Percentiles rank a stretch among this genome's conserved stretches.
Evolutionary conservation across 805 yeast genomes (phyloP).

Genomic region (Myxozyma vanderwaltii): DNA sequence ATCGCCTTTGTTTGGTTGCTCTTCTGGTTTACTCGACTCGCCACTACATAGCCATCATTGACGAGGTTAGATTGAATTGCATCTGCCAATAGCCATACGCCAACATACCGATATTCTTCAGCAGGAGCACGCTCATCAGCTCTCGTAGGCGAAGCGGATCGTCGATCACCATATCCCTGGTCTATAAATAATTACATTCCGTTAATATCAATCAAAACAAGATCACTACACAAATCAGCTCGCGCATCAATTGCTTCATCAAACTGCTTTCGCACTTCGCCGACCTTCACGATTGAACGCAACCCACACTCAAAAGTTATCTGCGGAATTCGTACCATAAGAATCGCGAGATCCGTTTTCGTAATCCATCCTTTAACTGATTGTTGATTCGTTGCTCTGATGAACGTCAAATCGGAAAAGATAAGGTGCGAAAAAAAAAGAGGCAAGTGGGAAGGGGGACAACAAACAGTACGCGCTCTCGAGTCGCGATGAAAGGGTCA

Average conservation of each 20-base stretch:
- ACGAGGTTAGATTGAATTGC: no score
- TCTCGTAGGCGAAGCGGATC: slow-evolving; percentile 29
- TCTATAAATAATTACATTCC: slow-evolving; percentile 11
- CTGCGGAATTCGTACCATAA: slow-evolving; percentile 19
- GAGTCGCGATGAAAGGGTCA: neutral
- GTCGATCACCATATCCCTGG: slow-evolving; percentile 27
- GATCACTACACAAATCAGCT: no score
- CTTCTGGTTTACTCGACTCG: slow-evolving; percentile 17
- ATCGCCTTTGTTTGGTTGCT: slow-evolving; percentile 39
- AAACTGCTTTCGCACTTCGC: no score
- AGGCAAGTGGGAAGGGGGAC: no score
- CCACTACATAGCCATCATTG: no score
- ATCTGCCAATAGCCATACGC: neutral
- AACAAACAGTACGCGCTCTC: no score
- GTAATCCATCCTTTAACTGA: slow-evolving; percentile 21
- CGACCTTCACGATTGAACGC: no score
- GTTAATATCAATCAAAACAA: no score
- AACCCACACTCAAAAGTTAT: neutral
- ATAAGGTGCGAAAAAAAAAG: no score
- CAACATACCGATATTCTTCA: slow-evolving; percentile 12
- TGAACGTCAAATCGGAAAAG: no score
- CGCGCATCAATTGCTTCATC: no score
- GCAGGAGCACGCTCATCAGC: slow-evolving; percentile 17
- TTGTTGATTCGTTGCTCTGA: no score
- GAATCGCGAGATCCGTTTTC: slow-evolving; percentile 25